Evolutionary conservation across 257 asterid genomes (phyloP).

Genomic region (Echium plantagineum): DNA sequence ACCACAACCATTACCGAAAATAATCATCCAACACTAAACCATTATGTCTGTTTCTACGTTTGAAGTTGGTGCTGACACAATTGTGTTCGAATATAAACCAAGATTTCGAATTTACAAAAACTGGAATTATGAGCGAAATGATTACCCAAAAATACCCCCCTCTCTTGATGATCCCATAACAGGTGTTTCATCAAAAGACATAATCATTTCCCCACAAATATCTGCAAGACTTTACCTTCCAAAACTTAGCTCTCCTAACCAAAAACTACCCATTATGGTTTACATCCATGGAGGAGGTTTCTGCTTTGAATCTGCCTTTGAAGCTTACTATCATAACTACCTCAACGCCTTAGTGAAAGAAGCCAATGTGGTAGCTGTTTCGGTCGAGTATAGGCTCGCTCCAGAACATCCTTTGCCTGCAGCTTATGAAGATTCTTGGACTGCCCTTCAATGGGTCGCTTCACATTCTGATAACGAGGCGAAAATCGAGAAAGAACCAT

Average conservation of each 20-base stretch:
- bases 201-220: constrained; percentile 18
- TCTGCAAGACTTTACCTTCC: constrained; percentile 47
- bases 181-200: constrained; percentile 41
- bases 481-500: constrained; percentile 1
- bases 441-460: constrained; percentile 38
- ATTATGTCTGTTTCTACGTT: background rate
- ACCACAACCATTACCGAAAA: no score
- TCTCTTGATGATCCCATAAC: constrained; percentile 23
- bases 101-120: background rate
- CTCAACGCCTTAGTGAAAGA: constrained; percentile 16
- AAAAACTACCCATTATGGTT: constrained; percentile 38
- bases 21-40: no score
- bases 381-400: constrained; percentile 49
- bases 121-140: background rate
- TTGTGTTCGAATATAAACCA: background rate
- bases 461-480: background rate
- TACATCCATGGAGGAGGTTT: constrained; percentile 67
- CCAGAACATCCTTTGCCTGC: constrained; percentile 54
- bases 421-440: constrained; percentile 50
- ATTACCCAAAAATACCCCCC: background rate
- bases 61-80: background rate
- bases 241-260: constrained; percentile 5
- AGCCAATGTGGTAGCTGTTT: constrained; percentile 33
- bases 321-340: background rate
- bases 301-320: constrained; percentile 24